Evolutionary conservation across 78 protist genomes (phyloP).

Genomic region (Cavenderia fasciculata): DNA sequence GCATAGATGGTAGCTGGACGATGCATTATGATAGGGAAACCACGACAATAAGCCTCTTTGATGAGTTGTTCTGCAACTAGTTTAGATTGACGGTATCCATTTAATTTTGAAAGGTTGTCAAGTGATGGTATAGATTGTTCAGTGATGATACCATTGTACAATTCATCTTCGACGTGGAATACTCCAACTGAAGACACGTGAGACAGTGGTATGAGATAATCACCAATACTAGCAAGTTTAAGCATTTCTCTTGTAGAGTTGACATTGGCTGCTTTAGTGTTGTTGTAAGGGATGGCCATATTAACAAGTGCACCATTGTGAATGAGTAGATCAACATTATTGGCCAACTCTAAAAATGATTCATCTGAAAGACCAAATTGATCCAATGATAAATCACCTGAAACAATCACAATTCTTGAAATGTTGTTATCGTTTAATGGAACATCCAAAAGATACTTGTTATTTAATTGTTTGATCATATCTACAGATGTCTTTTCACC

Average conservation of each 20-base stretch:
- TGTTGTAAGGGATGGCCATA: conserved; percentile 31
- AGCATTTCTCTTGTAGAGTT: conserved; percentile 17
- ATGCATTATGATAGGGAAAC: conserved; percentile 38
- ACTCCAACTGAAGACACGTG: conserved; percentile 47
- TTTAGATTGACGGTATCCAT: conserved; percentile 55
- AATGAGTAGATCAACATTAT: conserved; percentile 32
- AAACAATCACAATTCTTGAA: neutral
- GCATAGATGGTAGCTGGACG: conserved; percentile 51
- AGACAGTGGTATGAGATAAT: neutral
- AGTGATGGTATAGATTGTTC: conserved; percentile 4
- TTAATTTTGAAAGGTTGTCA: neutral
- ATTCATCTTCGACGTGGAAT: neutral
- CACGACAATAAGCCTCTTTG: conserved; percentile 20
- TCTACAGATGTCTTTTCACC: neutral
- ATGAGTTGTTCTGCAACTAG: conserved; percentile 22
- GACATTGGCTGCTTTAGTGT: conserved; percentile 47
- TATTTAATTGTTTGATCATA: neutral
- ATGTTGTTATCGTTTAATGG: neutral
- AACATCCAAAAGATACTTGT: neutral
- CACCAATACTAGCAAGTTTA: neutral
- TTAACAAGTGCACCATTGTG: conserved; percentile 84
- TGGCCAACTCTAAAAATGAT: neutral
- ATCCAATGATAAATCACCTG: conserved; percentile 39
- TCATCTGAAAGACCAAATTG: conserved; percentile 24
- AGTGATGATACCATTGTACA: neutral